Evolutionary conservation across 2,329 filamentous ascomycete genomes (phyloP).

Genomic region (Sclerotinia borealis): DNA sequence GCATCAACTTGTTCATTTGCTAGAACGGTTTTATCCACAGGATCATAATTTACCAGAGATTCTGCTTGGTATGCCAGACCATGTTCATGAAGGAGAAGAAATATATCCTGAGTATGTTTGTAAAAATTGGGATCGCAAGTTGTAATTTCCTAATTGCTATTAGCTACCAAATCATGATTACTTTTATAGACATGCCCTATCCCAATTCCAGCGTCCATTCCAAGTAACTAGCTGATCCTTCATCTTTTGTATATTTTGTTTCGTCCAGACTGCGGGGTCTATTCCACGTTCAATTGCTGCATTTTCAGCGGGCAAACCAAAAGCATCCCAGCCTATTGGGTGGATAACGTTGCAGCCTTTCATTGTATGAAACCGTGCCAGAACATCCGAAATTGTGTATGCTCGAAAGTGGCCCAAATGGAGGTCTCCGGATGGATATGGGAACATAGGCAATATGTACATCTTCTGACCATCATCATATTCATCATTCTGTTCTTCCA

Average conservation of each 20-base stretch:
- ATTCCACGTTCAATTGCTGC: conserved; percentile 79
- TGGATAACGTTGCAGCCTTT: conserved; percentile 70
- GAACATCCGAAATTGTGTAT: conserved; percentile 83
- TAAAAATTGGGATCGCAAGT: conserved; percentile 84
- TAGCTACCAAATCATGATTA: conserved; percentile 12
- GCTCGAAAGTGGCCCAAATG: conserved; percentile 85
- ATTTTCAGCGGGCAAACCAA: conserved; percentile 86
- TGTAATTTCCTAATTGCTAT: conserved; percentile 60
- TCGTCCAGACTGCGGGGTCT: conserved; percentile 73
- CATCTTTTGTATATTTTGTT: conserved; percentile 75
- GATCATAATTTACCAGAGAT: conserved; percentile 84
- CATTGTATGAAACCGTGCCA: conserved; percentile 70
- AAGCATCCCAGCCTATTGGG: conserved; percentile 94
- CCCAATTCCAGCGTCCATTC: conserved; percentile 81
- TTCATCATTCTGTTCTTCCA: neutral
- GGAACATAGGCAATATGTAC: conserved; percentile 89
- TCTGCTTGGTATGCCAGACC: conserved; percentile 79
- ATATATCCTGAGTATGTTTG: conserved; percentile 82
- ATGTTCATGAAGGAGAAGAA: conserved; percentile 66
- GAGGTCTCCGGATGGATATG: conserved; percentile 80
- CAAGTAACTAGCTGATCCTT: conserved; percentile 73
- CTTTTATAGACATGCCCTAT: conserved; percentile 52
- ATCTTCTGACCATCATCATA: conserved; percentile 32
- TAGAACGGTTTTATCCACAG: conserved; percentile 80
- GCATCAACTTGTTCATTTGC: conserved; percentile 92